These are phyloP conservation scores for Salix caprea DNA, from an alignment of 345 rosid species.

Conservation along the genomic window DNA sequence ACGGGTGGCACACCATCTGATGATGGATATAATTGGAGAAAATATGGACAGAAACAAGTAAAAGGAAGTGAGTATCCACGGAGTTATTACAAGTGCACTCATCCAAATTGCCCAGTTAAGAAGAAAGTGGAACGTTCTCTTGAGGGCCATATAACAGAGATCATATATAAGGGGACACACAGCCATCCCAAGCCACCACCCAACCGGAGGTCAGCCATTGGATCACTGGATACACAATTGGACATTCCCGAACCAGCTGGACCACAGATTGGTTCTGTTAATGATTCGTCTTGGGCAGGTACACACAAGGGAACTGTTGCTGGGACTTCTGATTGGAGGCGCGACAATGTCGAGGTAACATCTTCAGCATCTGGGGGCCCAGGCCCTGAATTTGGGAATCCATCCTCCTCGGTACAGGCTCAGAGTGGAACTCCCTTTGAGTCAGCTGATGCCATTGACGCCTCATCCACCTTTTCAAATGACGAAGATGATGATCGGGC, in stretches of 20 bases:
- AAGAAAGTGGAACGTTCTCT: slow-evolving; percentile 94
- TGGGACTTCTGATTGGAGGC: slow-evolving; percentile 50
- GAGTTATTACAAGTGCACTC: slow-evolving; percentile 96
- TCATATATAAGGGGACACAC: slow-evolving; percentile 90
- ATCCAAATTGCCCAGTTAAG: slow-evolving; percentile 77
- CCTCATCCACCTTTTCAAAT: slow-evolving; percentile 30
- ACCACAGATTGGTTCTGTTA: slow-evolving; percentile 36
- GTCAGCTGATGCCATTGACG: slow-evolving; percentile 71
- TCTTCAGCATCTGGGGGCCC: slow-evolving; percentile 32
- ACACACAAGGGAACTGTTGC: slow-evolving; percentile 36
- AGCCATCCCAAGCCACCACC: slow-evolving; percentile 76
- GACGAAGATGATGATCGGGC: slow-evolving; percentile 33
- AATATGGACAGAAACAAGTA: slow-evolving; percentile 93
- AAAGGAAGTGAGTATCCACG: slow-evolving; percentile 96
- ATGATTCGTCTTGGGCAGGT: slow-evolving; percentile 51
- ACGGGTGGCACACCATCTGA: slow-evolving; percentile 47
- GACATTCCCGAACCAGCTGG: slow-evolving; percentile 54
- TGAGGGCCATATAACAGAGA: slow-evolving; percentile 95
- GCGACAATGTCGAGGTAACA: slow-evolving; percentile 42
- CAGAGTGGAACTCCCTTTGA: slow-evolving; percentile 51
- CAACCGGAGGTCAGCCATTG: slow-evolving; percentile 57
- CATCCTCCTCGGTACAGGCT: slow-evolving; percentile 35
- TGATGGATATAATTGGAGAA: slow-evolving; percentile 95
- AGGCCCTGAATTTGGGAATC: slow-evolving; percentile 50
- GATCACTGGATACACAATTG: slow-evolving; percentile 46